A percentile compares a stretch with the other conserved stretches of the same genome.
Conservation (phyloP, 495 filamentous ascomycete genomes). For the Trypethelium eluteriae region DNA sequence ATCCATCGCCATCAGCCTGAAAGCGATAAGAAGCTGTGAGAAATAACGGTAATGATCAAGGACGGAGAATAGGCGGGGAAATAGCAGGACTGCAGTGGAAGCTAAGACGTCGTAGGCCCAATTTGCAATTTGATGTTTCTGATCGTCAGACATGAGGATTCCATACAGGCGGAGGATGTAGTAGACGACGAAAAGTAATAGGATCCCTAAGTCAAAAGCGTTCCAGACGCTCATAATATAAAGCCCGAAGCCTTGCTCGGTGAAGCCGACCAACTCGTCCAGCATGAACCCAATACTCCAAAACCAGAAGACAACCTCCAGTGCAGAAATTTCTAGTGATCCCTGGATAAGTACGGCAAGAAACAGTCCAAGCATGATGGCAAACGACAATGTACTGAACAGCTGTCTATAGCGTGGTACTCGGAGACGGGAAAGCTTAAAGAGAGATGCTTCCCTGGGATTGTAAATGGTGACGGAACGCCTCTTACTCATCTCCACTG, state of each 20-base stretch:
- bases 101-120: conserved; percentile 88
- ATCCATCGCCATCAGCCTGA: conserved; percentile 86
- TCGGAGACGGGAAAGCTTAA: conserved; percentile 81
- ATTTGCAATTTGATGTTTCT: conserved; percentile 56
- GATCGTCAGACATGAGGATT: conserved; percentile 62
- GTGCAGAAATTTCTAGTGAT: conserved; percentile 64
- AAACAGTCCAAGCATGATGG: conserved; percentile 73
- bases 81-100: conserved; percentile 77
- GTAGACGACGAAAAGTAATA: conserved; percentile 78
- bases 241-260: conserved; percentile 64
- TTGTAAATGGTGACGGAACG: conserved; percentile 83
- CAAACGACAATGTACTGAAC: conserved; percentile 75
- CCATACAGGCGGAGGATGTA: conserved; percentile 84
- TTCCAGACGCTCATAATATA: conserved; percentile 98
- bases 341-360: conserved; percentile 63
- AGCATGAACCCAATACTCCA: conserved; percentile 97
- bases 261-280: conserved; percentile 30
- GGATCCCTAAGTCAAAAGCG: conserved; percentile 80
- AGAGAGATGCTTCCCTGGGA: conserved; percentile 75
- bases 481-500: conserved; percentile 27
- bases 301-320: conserved; percentile 89
- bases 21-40: conserved; percentile 85
- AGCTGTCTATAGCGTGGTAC: conserved; percentile 87
- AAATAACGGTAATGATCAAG: conserved; percentile 93
- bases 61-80: conserved; percentile 83